Evolutionary conservation across 768 basidiomycete genomes (phyloP).

Genomic region (Tricholomella constricta): DNA sequence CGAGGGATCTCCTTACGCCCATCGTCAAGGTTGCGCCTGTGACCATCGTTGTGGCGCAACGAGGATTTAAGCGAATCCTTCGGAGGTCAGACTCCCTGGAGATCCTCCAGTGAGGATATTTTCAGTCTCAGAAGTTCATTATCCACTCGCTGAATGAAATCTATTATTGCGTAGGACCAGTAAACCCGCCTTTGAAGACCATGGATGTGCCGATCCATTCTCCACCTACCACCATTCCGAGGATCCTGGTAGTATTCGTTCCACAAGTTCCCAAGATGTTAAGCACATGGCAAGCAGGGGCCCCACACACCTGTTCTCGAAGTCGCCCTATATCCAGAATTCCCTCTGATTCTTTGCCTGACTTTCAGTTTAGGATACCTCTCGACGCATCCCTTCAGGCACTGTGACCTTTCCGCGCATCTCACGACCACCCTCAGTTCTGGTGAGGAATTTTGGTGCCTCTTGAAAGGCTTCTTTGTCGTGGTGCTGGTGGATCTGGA

Average conservation of each 20-base stretch:
- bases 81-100: background rate
- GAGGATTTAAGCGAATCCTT: conserved; percentile 1
- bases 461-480: background rate
- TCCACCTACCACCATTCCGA: conserved; percentile 1
- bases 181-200: no score
- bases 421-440: background rate
- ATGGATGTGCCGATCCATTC: background rate
- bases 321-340: background rate
- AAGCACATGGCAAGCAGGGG: background rate
- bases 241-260: background rate
- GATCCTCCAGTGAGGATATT: background rate
- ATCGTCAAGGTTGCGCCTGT: background rate
- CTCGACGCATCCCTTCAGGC: background rate
- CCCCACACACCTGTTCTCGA: background rate
- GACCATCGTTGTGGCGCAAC: conserved; percentile 14
- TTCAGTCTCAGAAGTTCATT: background rate
- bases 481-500: background rate
- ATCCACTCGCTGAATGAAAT: background rate
- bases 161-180: background rate
- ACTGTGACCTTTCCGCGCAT: background rate
- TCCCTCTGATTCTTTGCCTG: background rate
- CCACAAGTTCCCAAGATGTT: background rate
- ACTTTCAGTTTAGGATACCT: background rate
- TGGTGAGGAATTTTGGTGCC: background rate
- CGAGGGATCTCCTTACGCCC: conserved; percentile 3